Evolutionary conservation across 306 rosid genomes (phyloP), one percentile per base, ranked within the genome.

Genomic region (Cicer yamashitae): DNA sequence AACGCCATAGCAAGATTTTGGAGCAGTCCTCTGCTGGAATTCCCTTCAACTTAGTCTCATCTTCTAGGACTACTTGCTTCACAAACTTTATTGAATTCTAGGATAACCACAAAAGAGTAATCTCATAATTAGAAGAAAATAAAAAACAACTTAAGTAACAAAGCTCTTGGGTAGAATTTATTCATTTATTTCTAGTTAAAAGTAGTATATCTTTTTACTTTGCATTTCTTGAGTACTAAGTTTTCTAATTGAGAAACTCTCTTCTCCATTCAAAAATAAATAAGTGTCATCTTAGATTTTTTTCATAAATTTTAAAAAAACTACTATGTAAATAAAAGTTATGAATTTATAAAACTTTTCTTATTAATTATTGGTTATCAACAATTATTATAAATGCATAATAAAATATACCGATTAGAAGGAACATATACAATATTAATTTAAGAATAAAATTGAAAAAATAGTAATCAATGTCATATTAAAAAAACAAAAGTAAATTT

Each of bases 21-120:
- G 98, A 91, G 84, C 98, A 94, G 7, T 85, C 91, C 7, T 89
- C 82, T 71, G 91, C 81, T 73, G 98, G 98, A 82, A 91, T 87
- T 52, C 97, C 98, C 75, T 88, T 90, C 22, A 94, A 71, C 58
- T 89, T 90, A 5, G 90, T 74, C 69, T 94, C 98, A 57, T 94
- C 97, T 87, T 94, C 97, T 84, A 91, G 89, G 54, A 94, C 94
- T 43, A 89, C 98, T 94, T 91, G 94, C 84, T 91, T 94, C 72
- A 94, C 97, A 52, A 94, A 94, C 83, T 90, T 88, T 64, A 94
- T 89, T 7, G 98, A 87, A 77, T 90, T 89, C 98, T 94, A 40
- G 8, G 39, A 59, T 51, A 69, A 70, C 37, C 53, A 74, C 8
- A 58, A 22, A 62, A 59, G 0, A 62, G 9, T 39, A 67, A 2